A percentile compares a stretch with the other conserved stretches of the same genome.
Evolutionary conservation across 2,329 filamentous ascomycete species (phyloP).

Genomic region (Furcasterigmium furcatum): DNA sequence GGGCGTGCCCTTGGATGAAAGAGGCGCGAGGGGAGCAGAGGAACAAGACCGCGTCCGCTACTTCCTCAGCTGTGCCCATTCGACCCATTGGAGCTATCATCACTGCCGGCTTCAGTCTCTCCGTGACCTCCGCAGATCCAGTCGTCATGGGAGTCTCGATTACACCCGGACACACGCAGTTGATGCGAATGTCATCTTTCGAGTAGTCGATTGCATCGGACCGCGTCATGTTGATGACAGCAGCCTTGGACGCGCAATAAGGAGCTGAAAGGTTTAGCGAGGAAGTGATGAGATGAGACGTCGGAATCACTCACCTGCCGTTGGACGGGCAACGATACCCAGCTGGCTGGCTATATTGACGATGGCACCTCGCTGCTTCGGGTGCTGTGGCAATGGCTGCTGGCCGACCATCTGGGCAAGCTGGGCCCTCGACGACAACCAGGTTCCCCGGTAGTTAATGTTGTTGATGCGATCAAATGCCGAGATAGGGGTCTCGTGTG

Average conservation of each 20-base stretch:
- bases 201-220: conserved; percentile 56
- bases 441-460: conserved; percentile 52
- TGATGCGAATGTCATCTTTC: conserved; percentile 29
- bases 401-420: conserved; percentile 43
- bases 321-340: conserved; percentile 43
- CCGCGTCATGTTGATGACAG: conserved; percentile 54
- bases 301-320: conserved; percentile 31
- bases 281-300: background rate
- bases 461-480: conserved; percentile 50
- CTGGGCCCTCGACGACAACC: conserved; percentile 41
- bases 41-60: conserved; percentile 47
- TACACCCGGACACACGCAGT: conserved; percentile 67
- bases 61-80: conserved; percentile 46
- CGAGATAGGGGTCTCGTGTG: conserved; percentile 40
- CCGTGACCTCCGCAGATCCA: conserved; percentile 30
- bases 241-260: conserved; percentile 57
- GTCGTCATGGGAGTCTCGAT: conserved; percentile 48
- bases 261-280: conserved; percentile 31
- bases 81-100: conserved; percentile 46
- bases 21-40: conserved; percentile 44
- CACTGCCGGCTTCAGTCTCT: conserved; percentile 34
- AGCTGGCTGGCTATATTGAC: conserved; percentile 52
- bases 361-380: conserved; percentile 39
- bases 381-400: conserved; percentile 34
- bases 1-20: conserved; percentile 48